Evolutionary conservation across 805 yeast species (phyloP).

Genomic region (Yarrowia sp.): DNA sequence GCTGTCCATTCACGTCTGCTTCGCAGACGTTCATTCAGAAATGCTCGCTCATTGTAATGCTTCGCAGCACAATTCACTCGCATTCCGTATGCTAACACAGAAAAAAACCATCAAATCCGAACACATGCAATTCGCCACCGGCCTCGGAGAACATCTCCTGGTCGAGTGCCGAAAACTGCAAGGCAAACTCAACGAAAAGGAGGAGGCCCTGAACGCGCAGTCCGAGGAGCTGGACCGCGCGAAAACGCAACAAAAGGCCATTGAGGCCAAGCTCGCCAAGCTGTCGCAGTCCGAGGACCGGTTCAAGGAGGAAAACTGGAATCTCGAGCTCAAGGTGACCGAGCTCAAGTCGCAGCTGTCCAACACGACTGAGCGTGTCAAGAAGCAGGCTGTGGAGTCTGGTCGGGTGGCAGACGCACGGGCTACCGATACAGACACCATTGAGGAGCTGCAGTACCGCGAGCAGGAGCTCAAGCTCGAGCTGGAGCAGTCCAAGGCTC

Average conservation of each 20-base stretch:
- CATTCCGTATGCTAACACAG: slow-evolving; percentile 2
- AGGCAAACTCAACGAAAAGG: slow-evolving; percentile 30
- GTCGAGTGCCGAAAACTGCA: slow-evolving; percentile 38
- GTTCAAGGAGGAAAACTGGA: slow-evolving; percentile 40
- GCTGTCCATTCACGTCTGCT: too few relatives aligned
- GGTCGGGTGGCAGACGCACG: slow-evolving; percentile 30
- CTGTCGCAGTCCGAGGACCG: slow-evolving; percentile 30
- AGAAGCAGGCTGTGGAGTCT: slow-evolving; percentile 32
- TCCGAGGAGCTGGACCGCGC: not conserved
- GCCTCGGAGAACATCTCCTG: slow-evolving; percentile 36
- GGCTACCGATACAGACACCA: slow-evolving; percentile 32
- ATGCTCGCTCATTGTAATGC: too few relatives aligned
- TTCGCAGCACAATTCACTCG: too few relatives aligned
- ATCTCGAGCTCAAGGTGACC: slow-evolving; percentile 38
- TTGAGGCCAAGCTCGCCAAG: not conserved
- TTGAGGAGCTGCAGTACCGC: slow-evolving; percentile 35
- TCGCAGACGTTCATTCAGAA: not conserved
- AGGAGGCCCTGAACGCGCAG: slow-evolving; percentile 20
- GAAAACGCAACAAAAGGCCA: not conserved
- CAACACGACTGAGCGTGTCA: slow-evolving; percentile 31
- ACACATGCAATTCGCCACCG: slow-evolving; percentile 37
- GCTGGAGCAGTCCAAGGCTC: slow-evolving; percentile 29
- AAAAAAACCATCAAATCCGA: slow-evolving; percentile 23
- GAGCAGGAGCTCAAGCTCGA: slow-evolving; percentile 35
- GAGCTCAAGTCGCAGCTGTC: slow-evolving; percentile 32